A percentile compares a stretch with the other conserved stretches of the same genome.
These are phyloP conservation scores for Shiraia sp. DNA, from an alignment of 2,329 filamentous ascomycete genomes.

Conservation along the genomic window DNA sequence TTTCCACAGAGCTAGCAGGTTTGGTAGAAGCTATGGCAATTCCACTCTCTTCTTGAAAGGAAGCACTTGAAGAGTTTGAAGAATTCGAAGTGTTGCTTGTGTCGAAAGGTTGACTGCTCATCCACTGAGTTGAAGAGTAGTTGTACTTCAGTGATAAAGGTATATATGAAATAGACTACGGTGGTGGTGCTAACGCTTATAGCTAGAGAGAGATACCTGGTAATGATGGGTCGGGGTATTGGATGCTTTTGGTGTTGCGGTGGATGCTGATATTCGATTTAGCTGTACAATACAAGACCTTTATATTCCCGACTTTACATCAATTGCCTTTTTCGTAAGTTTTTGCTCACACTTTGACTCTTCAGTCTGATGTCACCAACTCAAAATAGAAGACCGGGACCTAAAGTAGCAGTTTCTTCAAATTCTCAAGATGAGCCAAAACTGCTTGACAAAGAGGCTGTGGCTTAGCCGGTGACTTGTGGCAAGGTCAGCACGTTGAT, in stretches of 20 bases:
- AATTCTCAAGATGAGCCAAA: slow-evolving; percentile 28
- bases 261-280: slow-evolving; percentile 13
- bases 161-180: slow-evolving; percentile 1
- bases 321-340: too few species aligned
- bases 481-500: slow-evolving; percentile 24
- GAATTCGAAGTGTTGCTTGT: slow-evolving; percentile 30
- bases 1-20: slow-evolving; percentile 17
- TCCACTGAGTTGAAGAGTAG: slow-evolving; percentile 13
- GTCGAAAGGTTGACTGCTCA: slow-evolving; percentile 25
- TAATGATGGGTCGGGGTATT: too few species aligned
- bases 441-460: slow-evolving; percentile 29
- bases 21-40: slow-evolving; percentile 5
- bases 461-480: slow-evolving; percentile 21
- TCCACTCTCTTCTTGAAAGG: slow-evolving; percentile 13
- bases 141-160: slow-evolving; percentile 1
- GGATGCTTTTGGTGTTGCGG: slow-evolving; percentile 9
- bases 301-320: slow-evolving; percentile 32
- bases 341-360: too few species aligned
- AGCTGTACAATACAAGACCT: slow-evolving; percentile 14
- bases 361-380: too few species aligned
- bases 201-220: slow-evolving; percentile 1
- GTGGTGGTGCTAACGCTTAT: slow-evolving; percentile 8
- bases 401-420: slow-evolving; percentile 21
- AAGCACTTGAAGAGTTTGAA: slow-evolving; percentile 12
- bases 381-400: too few species aligned